Evolutionary conservation across 2,329 filamentous ascomycete genomes (phyloP), one percentile per base, ranked within the genome.

Genomic region (Clonostachys rhizophaga): DNA sequence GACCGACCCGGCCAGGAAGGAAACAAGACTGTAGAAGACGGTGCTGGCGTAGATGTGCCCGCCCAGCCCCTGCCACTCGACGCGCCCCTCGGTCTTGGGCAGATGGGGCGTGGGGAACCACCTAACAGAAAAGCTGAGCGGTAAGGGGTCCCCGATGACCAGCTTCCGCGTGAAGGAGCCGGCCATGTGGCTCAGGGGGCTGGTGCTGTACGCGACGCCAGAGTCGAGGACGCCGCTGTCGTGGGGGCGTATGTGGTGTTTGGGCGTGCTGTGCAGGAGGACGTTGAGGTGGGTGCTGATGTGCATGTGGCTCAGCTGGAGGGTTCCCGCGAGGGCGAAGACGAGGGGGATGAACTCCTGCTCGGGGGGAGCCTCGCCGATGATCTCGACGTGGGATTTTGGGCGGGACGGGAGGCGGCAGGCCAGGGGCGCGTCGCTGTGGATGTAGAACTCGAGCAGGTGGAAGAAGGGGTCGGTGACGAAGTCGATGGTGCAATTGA

Each of bases 401-500:
- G 92, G 92, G 8, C 86, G 84, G 0, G 89, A 82, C 30, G 92
- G 90, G 13, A 97, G 81, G 45, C 94, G 91, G 68, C 94, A 99
- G 47, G 90, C 84, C 44, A 97, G 77, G 10, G 94, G 94, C 16
- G 91, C 91, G 69, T 99, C 94, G 72, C 87, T 91, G 76, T 97
- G 94, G 65, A 97, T 86, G 77, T 97, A 97, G 78, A 96, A 97
- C 71, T 97, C 89, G 71, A 92, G 85, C 45, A 92, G 79, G 69
- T 94, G 89, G 75, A 90, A 94, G 75, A 91, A 86, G 39, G 86
- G 80, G 63, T 92, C 89, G 58, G 79, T 77, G 58, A 92, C 76
- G 68, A 88, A 79, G 61, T 86, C 74, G 58, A 94, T 84, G 47
- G 89, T 94, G 74, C 89, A 94, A 71, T 92, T 92, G 56, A 89